phyloP scores from a whole-genome alignment of 805 yeast genomes.

The Yarrowia porcina region DNA sequence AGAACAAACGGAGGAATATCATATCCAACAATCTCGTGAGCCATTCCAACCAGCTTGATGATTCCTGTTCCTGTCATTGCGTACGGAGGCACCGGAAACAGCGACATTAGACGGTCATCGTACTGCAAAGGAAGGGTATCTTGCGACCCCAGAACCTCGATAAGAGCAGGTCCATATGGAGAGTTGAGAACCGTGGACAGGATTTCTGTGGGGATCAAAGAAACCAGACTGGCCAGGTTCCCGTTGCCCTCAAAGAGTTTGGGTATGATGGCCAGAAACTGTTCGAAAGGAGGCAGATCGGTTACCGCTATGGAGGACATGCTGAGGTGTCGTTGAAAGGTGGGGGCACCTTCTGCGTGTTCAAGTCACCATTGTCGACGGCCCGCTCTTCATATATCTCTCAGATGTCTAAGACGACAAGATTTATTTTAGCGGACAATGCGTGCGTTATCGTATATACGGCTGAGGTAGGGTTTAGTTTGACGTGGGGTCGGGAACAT shows the following conservation, averaged over 20 bases:
- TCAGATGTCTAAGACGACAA: too few species aligned
- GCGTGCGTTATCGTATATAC: too few species aligned
- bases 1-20: background rate
- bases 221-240: background rate
- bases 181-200: background rate
- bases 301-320: background rate
- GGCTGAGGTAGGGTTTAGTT: too few species aligned
- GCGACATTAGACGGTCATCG: background rate
- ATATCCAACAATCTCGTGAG: background rate
- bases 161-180: background rate
- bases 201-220: background rate
- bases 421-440: too few species aligned
- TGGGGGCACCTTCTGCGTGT: too few species aligned
- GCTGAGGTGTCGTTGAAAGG: too few species aligned
- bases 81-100: background rate
- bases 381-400: too few species aligned
- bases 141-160: background rate
- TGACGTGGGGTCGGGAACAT: too few species aligned
- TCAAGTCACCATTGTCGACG: too few species aligned
- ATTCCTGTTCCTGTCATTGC: slow-evolving; percentile 9
- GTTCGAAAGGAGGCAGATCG: background rate
- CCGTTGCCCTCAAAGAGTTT: slow-evolving; percentile 1
- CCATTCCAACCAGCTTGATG: background rate
- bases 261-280: background rate
- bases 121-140: background rate